Evolutionary conservation across 805 yeast genomes (phyloP), one percentile per base, ranked within the genome.

Genomic region (Candida boleticola): DNA sequence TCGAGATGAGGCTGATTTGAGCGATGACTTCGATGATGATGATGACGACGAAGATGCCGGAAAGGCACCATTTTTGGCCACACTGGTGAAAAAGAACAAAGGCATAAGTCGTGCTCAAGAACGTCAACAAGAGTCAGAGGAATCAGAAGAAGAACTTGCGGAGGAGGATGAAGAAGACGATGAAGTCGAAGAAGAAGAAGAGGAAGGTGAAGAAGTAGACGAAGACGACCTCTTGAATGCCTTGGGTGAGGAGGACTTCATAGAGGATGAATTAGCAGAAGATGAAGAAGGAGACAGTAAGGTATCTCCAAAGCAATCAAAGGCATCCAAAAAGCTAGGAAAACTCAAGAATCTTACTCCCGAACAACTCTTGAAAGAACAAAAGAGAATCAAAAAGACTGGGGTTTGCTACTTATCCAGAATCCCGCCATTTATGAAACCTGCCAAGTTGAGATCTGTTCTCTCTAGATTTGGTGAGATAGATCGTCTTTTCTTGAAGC

Each of bases 341-440:
- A 74, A 77, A 49, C 65, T 82, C 30, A 80, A 82, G 50, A 76
- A 71, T 49, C 65, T 83, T 25, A 74, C 82, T 5, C 74, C 82
- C 5, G 74, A 74, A 36, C 78, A 79, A 47, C 60, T 81, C n/a
- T 76, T 58, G 4, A 66, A 79, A 56, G 77, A 76, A 46, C 73
- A 77, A 46, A 74, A 74, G 50, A 76, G 76, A 51, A 73, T 77
- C 29, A 79, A 74, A 46, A 82, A 77, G 52, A 83, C 96, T 0
- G 99, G 99, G 4, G 97, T 93, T 1, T 83, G 95, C n/a, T 93
- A 93, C 53, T 63, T 93, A 2, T 89, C 97, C 0, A 77, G 83
- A 38, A 78, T 93, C 7, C 99, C 99, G 0, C 99, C 99, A 20
- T 93, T 85, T 58, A 93, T 93, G 99, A 90, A 90, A 59, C 98